phyloP scores from a whole-genome alignment of 2,329 filamentous ascomycete genomes.

The Graphilbum sp. region DNA sequence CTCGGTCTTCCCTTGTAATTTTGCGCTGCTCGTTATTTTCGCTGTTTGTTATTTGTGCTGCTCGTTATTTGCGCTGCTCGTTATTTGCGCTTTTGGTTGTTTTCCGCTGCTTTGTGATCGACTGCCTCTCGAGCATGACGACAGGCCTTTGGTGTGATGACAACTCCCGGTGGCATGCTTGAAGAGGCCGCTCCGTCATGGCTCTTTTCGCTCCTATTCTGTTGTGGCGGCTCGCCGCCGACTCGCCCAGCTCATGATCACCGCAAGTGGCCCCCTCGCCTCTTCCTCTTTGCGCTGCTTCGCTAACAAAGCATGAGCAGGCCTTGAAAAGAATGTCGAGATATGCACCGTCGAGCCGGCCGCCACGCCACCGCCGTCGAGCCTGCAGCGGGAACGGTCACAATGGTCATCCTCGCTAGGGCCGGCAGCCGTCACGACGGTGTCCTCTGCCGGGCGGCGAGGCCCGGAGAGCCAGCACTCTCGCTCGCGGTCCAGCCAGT shows the following conservation, averaged over 20 bases:
- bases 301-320: conserved; percentile 3
- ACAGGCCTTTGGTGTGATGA: not conserved
- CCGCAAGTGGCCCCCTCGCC: not conserved
- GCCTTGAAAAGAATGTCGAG: conserved; percentile 14
- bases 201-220: conserved; percentile 28
- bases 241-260: not conserved
- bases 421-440: not conserved
- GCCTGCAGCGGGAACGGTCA: no score
- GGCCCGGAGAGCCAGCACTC: not conserved
- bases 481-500: conserved; percentile 16
- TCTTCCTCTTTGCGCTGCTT: not conserved
- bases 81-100: not conserved
- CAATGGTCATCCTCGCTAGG: no score
- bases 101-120: not conserved
- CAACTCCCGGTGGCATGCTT: conserved; percentile 16
- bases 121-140: not conserved
- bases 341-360: conserved; percentile 17
- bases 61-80: no score
- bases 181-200: conserved; percentile 27
- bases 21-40: not conserved
- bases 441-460: not conserved
- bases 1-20: not conserved
- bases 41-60: conserved; percentile 2
- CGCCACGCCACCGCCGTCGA: conserved; percentile 15
- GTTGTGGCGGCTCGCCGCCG: conserved; percentile 21